phyloP scores from a whole-genome alignment of 495 filamentous ascomycete species.

The Aspergillus funiculosus region DNA sequence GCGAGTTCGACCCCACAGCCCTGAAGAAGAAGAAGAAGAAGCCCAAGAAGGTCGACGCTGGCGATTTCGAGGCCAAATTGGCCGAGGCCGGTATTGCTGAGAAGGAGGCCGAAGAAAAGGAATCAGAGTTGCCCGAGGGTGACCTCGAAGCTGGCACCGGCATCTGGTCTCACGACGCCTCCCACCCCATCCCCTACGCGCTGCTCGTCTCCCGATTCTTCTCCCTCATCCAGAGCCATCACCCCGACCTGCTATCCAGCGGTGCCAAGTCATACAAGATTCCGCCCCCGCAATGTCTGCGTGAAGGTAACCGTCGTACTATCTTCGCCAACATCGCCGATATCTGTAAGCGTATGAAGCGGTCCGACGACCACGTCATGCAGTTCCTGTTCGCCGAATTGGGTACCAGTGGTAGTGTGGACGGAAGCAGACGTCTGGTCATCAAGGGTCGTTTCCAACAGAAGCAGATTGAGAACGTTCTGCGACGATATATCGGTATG shows the following conservation, averaged over 20 bases:
- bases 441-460: slow-evolving; percentile 99
- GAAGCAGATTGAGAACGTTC: slow-evolving; percentile 94
- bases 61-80: slow-evolving; percentile 76
- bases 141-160: slow-evolving; percentile 88
- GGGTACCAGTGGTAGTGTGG: slow-evolving; percentile 90
- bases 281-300: slow-evolving; percentile 95
- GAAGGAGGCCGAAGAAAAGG: slow-evolving; percentile 45
- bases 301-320: slow-evolving; percentile 99
- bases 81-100: slow-evolving; percentile 64
- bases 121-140: slow-evolving; percentile 53
- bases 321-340: slow-evolving; percentile 97
- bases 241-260: slow-evolving; percentile 84
- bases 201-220: slow-evolving; percentile 86
- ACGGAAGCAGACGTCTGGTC: slow-evolving; percentile 86
- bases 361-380: slow-evolving; percentile 93
- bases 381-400: slow-evolving; percentile 96
- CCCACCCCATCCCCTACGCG: slow-evolving; percentile 71
- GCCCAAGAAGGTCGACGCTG: slow-evolving; percentile 59
- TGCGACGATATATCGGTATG: slow-evolving; percentile 89
- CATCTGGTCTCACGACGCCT: slow-evolving; percentile 81
- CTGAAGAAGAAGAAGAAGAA: slow-evolving; percentile 98
- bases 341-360: slow-evolving; percentile 92
- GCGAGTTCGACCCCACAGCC: slow-evolving; percentile 64
- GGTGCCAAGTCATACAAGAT: slow-evolving; percentile 97
- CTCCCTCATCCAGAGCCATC: slow-evolving; percentile 80